phyloP scores from a whole-genome alignment of 2,329 filamentous ascomycete species.

The Lachnellula subtilissima region DNA sequence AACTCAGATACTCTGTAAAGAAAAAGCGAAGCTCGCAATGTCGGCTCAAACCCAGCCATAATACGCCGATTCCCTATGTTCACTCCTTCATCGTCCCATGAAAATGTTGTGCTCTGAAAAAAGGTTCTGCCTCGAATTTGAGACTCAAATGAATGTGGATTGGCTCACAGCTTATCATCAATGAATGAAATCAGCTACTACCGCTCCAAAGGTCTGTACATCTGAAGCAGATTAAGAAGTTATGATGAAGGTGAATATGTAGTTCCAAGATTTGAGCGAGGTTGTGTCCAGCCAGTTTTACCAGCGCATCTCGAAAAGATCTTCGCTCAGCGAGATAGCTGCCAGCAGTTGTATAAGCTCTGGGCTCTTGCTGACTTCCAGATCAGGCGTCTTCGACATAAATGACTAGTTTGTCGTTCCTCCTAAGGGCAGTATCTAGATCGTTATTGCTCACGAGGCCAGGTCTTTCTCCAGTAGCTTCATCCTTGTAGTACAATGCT shows the following conservation, averaged over 20 bases:
- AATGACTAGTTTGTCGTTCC: slow-evolving; percentile 83
- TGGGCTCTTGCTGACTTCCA: neutral
- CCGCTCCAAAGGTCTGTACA: slow-evolving; percentile 25
- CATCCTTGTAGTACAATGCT: slow-evolving; percentile 80
- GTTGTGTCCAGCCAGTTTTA: slow-evolving; percentile 3
- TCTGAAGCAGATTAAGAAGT: slow-evolving; percentile 30
- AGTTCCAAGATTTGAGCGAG: slow-evolving; percentile 6
- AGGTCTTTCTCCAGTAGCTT: slow-evolving; percentile 62
- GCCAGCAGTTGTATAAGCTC: slow-evolving; percentile 4
- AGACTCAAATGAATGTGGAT: slow-evolving; percentile 24
- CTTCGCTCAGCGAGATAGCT: slow-evolving; percentile 9
- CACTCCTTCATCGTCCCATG: slow-evolving; percentile 9
- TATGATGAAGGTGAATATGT: slow-evolving; percentile 6
- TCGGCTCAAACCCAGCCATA: slow-evolving; percentile 7
- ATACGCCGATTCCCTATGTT: slow-evolving; percentile 24
- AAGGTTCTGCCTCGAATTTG: slow-evolving; percentile 12
- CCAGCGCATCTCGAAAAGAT: slow-evolving; percentile 5
- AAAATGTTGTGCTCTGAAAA: slow-evolving; percentile 8
- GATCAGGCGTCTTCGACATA: slow-evolving; percentile 50
- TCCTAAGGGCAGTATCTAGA: slow-evolving; percentile 70
- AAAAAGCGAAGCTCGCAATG: slow-evolving; percentile 5
- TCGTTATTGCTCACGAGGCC: slow-evolving; percentile 76
- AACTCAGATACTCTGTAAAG: slow-evolving; percentile 3
- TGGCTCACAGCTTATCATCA: slow-evolving; percentile 1
- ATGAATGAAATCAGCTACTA: slow-evolving; percentile 19